Base-by-base conservation (phyloP, 352 stramenopile genomes). In the Pythium utonaiense region DNA sequence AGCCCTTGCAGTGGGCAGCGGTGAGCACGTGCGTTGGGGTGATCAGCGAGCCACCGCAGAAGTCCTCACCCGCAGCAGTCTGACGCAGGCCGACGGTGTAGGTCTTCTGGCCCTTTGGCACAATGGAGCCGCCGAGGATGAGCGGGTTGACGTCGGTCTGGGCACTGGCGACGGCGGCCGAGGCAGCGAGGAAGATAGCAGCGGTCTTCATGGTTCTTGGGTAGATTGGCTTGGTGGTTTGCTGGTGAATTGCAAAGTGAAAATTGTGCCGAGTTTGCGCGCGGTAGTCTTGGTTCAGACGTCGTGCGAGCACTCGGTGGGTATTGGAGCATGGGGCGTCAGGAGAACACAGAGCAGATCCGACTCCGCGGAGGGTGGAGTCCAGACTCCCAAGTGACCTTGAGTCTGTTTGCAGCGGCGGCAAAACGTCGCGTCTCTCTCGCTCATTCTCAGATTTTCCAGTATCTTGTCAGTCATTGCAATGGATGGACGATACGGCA, bases 41-140 rank as follows among this genome's bases (percentile, higher is more conserved):
- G 69, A 88, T 86, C 62, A 90, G 78, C 25, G 62, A 69, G 28
- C 64, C 71, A 14, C 67, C 71, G 30, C 71, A 76, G 38, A 67
- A 63, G 50, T 53, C 60, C 8, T 22, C 12, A 2, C 65, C 65
- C 1, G 36, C 8, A 1, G 52, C 47, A 10, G 52, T 63, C 27
- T 36, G 13, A 22, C 71, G 71, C 6, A 74, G 28, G 3, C 68
- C 71, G 28, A 57, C 55, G 5, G 57, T 55, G 33, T 62, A 87
- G 17, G 64, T 74, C 47, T 78, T 77, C 30, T 36, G 73, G 19
- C 71, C 68, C 3, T 66, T 57, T 6, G 74, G 67, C 3, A 86
- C 73, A 4, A 62, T 69, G 5, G 60, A 70, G 13, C 77, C 73
- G 12, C 79, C 71, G n/a, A 89, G 61, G 48, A 89, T 84, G 31